Base-by-base conservation (phyloP, 306 rosid genomes). In the Parietaria judaica region DNA sequence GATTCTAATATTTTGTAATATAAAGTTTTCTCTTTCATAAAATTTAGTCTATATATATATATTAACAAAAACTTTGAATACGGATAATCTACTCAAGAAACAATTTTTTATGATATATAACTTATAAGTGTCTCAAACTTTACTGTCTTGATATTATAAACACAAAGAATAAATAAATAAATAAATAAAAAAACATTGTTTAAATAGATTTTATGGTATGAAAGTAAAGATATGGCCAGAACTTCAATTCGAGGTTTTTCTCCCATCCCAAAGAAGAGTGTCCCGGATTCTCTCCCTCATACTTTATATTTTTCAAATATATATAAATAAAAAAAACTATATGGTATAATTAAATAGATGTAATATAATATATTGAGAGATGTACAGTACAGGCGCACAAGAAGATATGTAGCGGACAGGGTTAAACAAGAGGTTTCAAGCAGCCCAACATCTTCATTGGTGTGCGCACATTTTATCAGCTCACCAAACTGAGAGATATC, bases 361-460 rank as follows among this genome's bases (percentile, higher is more conserved):
- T 5, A 49, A 60, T 38, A 59, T 39, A 3, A 2, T 44, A 48
- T 50, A 31, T 47, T 31, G 39, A 14, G 41, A 47, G 41, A 66
- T 23, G 2, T 58, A n/a, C n/a, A n/a, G 60, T 49, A 60, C 60
- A 71, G n/a, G n/a, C n/a, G 38, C 6, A 55, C 65, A 67, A 38
- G 54, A 54, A 54, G 54, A 60, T 49, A 69, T 65, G 47, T 78
- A 67, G 65, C 73, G 70, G 66, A 74, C 58, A 74, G 74, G 54
- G 66, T 47, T 13, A 56, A 69, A 50, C 49, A 55, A 48, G 61
- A 43, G 68, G 59, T 75, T 76, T 76, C 70, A 67, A 74, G 76
- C 34, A 62, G 58, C 56, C 80, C 80, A 79, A 81, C 87, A 86
- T 81, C 71, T 81, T 63, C 76, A 72, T 83, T 66, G 87, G 68